Conservation (phyloP, 768 basidiomycete species). For the Leucocoprinus sp. region DNA sequence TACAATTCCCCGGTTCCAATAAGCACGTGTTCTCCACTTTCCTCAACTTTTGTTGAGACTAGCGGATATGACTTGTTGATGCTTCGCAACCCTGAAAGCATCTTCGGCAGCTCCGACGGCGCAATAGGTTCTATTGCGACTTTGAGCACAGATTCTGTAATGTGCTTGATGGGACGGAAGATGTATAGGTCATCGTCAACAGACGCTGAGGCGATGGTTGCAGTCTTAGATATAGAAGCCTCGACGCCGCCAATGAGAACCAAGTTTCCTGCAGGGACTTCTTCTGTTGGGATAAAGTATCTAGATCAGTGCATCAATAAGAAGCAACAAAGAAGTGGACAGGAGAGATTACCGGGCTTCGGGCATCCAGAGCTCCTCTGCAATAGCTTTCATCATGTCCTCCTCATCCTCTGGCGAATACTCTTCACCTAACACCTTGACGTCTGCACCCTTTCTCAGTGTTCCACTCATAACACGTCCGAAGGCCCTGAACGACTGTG, state of each 20-base stretch:
- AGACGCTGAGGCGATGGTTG: constrained; percentile 69
- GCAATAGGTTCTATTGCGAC: constrained; percentile 97
- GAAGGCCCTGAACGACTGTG: constrained; percentile 93
- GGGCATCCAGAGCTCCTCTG: constrained; percentile 87
- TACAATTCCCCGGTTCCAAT: constrained; percentile 97
- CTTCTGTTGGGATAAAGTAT: constrained; percentile 86
- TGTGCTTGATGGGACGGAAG: constrained; percentile 93
- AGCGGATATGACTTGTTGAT: constrained; percentile 98
- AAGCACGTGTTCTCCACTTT: constrained; percentile 95
- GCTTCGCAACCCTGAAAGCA: constrained; percentile 93
- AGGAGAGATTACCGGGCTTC: constrained; percentile 61
- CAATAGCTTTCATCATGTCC: constrained; percentile 81
- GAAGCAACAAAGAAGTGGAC: neutral
- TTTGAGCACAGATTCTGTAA: constrained; percentile 95
- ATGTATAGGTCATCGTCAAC: constrained; percentile 86
- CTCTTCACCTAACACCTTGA: constrained; percentile 97
- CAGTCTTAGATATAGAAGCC: constrained; percentile 90
- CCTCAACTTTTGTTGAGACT: constrained; percentile 92
- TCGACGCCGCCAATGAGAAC: constrained; percentile 92
- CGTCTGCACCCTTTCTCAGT: constrained; percentile 66
- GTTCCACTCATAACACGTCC: constrained; percentile 94
- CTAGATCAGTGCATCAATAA: constrained; percentile 31
- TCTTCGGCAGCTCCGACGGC: constrained; percentile 96
- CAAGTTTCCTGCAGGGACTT: constrained; percentile 86
- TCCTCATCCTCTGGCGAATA: constrained; percentile 99